Evolutionary conservation across 306 rosid genomes (phyloP), one percentile per base, ranked within the genome.

Genomic region (Inga oerstediana): DNA sequence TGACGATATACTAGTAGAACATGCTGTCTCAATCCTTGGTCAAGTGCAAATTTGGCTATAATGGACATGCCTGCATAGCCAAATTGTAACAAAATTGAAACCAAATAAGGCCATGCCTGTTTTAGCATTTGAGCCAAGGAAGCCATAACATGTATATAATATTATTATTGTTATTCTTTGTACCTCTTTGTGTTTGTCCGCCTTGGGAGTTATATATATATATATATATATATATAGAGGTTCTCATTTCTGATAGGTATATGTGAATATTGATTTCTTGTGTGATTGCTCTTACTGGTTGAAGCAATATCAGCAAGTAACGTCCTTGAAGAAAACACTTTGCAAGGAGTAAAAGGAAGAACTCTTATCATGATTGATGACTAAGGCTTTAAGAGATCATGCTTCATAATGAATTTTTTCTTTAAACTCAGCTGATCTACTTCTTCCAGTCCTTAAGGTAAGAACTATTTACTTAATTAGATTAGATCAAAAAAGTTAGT

Each of bases 1-100:
- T 88, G 86, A 15, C 93, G 84, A 48, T 88, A 91, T n/a, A 70
- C 91, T 0, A 78, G 88, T 19, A 89, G 46, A 2, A 91, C 89
- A 37, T 86, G 83, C 34, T 77, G 89, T 82, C 91, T 91, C 90
- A 88, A 81, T 4, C 95, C 95, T 15, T 72, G 46, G 46, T 88
- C 79, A 19, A 91, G 45, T 72, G 93, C 90, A 71, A 78, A 61
- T 70, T 85, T 91, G 4, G 75, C 4, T 15, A 91, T 78, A 64
- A 85, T 80, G 56, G 81, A 4, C 89, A 89, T 46, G 65, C 95
- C 93, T 71, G 91, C 90, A 59, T 0, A 70, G 43, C 86, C 93
- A 80, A 91, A 80, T 41, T 91, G 95, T 51, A 91, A 8, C 4
- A 89, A 19, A 78, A 87, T 72, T 22, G 86, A 84, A 58, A 79